Evolutionary conservation across 1,284 basidiomycete genomes (phyloP), one percentile per base, ranked within the genome.

Genomic region (Marasmius oreades): DNA sequence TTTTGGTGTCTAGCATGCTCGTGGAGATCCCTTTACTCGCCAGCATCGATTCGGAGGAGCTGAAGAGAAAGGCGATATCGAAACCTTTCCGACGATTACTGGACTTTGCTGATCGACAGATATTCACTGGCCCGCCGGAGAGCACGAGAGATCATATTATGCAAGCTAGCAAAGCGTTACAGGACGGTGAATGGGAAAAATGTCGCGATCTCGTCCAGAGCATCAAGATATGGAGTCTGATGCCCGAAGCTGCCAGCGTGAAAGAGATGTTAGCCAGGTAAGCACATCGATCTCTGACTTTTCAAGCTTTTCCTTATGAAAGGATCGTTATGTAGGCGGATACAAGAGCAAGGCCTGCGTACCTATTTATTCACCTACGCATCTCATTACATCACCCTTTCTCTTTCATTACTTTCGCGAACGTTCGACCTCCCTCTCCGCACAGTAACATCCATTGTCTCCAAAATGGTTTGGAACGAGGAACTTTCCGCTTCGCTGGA

Each of bases 331-430:
- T 42, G 20, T 46, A 94, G 92, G 67, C 93, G 95, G 64, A 98
- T 99, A 69, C 96, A 99, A 79, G 95, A 98, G 71, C 95, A 98
- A 70, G 95, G 95, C 37, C 79, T 99, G 53, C 85, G 94, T 52
- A 99, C 97, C 5, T 99, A 98, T 73, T 83, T 99, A 55, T 98
- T 98, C 81, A 96, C 95, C n/a, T 98, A 98, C 72, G 92, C 96
- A 20, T 86, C 94, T 7, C 88, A 96, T 75, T 99, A 99, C 77
- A 89, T 84, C 67, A 92, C 93, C 10, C 82, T 98, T 39, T 96
- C 95, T 7, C 81, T 99, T 42, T 82, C 85, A 6, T 83, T 95
- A 57, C 85, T 99, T 50, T 87, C 95, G 5, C 81, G 84, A 57
- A 97, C 92, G 2, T 98, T 99, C 76, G 88, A 88, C 28, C 79